Conservation (phyloP, 805 yeast species). For the Starmerella bombicola region DNA sequence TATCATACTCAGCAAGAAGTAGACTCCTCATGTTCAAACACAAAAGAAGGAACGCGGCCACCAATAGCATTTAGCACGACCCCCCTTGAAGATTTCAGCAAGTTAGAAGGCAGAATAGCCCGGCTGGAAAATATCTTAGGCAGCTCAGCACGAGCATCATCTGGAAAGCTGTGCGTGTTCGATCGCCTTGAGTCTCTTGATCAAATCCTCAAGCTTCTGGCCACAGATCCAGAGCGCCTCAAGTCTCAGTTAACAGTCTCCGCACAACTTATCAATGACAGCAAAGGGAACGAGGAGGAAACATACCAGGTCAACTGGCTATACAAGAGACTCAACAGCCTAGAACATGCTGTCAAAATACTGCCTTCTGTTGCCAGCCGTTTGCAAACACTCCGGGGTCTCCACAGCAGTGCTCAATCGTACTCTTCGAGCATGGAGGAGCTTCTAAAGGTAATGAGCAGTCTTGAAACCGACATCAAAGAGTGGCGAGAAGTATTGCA, state of each 20-base stretch:
- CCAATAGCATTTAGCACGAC: background rate
- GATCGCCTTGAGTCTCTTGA: background rate
- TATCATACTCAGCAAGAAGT: background rate
- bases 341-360: constrained; percentile 2
- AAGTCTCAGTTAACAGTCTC: background rate
- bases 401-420: constrained; percentile 5
- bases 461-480: background rate
- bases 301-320: constrained; percentile 6
- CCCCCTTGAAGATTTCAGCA: constrained; percentile 1
- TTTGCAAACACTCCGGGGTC: constrained; percentile 7
- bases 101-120: constrained; percentile 9
- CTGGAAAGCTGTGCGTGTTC: background rate
- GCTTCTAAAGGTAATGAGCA: background rate
- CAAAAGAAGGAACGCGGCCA: background rate
- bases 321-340: background rate
- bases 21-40: background rate
- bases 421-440: background rate
- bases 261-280: background rate
- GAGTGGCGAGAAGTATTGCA: constrained; percentile 7
- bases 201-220: background rate
- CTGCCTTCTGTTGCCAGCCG: constrained; percentile 11
- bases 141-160: background rate
- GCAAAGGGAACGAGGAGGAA: background rate
- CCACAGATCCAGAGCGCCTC: background rate
- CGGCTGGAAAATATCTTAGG: constrained; percentile 6